Evolutionary conservation across 2,329 filamentous ascomycete genomes (phyloP).

Genomic region (Diaporthe sp.): DNA sequence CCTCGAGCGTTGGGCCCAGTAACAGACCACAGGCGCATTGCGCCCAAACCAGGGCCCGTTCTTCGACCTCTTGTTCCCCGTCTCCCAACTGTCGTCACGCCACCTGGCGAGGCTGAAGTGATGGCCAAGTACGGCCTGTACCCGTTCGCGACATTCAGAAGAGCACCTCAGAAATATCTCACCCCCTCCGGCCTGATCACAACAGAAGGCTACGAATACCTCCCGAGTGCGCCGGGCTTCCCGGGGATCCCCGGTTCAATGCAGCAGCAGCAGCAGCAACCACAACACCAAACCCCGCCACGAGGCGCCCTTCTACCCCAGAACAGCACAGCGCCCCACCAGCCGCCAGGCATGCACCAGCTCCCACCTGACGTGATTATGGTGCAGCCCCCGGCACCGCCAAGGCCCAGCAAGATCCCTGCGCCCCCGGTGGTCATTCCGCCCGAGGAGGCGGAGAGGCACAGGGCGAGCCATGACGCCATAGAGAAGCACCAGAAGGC

Average conservation of each 20-base stretch:
- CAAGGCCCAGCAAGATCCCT: constrained; percentile 17
- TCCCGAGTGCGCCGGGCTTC: background rate
- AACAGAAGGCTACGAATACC: constrained; percentile 35
- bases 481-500: constrained; percentile 16
- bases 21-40: background rate
- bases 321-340: background rate
- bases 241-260: background rate
- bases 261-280: background rate
- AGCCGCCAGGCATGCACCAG: background rate
- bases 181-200: constrained; percentile 15
- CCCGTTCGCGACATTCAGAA: constrained; percentile 4
- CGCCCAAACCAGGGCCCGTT: background rate
- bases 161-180: constrained; percentile 27
- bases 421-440: constrained; percentile 22
- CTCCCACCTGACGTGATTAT: background rate
- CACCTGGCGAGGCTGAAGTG: constrained; percentile 18
- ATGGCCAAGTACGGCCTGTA: constrained; percentile 36
- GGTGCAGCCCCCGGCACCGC: constrained; percentile 1
- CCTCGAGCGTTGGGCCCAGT: background rate
- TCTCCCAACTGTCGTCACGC: background rate
- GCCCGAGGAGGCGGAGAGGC: constrained; percentile 22
- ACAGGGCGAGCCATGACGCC: background rate
- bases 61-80: background rate
- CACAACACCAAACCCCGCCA: background rate
- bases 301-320: background rate